Base-by-base conservation (phyloP, 306 rosid species). In the Trifolium subterraneum region DNA sequence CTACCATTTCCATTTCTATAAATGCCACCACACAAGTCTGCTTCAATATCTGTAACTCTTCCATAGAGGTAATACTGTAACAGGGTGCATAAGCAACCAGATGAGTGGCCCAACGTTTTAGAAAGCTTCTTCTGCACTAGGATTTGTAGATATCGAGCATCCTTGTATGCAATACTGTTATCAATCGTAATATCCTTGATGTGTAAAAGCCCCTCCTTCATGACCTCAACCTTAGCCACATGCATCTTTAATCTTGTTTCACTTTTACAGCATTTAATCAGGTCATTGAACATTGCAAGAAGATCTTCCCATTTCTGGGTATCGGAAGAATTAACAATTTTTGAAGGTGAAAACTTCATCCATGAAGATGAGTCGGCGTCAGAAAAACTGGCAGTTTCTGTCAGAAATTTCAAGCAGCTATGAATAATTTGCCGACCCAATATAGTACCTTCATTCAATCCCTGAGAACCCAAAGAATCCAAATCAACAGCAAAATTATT, bases 201-300 rank as follows among this genome's bases (percentile, higher is more conserved):
- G 45, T 94, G 97, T 19, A 89, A 70, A 42, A 92, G 84, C 33
- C 97, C 99, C 66, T 91, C 97, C 83, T 83, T 94, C 96, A 90
- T 90, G 68, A 80, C 70, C 81, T 86, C 88, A 31, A 88, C 87
- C 89, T 92, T 94, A 18, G 72, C 66, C 75, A 85, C 81, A 45
- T 80, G 84, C 69, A 66, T 27, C 45, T 83, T 81, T 6, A 91
- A 70, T 74, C 66, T 39, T 19, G 68, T 72, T 81, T 94, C 96
- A 2, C 71, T 68, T 74, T 73, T 90, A 70, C 86, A 71, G 80
- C 82, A 84, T 61, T 74, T 75, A 41, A 85, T 79, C 6, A 94
- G 87, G 75, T 94, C 98, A 54, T 73, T 86, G 81, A 90, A 83
- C 98, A 94, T 94, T 70, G 82, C 87, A 3, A 89, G 87, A 70